Evolutionary conservation across 2,329 filamentous ascomycete species (phyloP).

Genomic region (Phialophora tarda): DNA sequence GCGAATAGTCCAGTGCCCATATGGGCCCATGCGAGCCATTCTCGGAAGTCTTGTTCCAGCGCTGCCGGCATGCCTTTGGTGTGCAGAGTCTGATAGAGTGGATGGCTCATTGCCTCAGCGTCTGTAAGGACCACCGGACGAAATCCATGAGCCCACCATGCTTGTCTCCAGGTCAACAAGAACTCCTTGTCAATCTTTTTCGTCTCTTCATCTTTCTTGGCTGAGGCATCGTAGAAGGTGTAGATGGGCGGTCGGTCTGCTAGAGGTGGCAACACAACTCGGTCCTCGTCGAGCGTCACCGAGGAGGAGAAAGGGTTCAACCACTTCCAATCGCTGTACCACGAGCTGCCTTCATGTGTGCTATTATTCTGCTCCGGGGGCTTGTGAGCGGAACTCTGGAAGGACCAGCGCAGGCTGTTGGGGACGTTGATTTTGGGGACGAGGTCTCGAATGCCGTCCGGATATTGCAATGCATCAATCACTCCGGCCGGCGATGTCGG

Average conservation of each 20-base stretch:
- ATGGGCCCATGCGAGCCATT: constrained; percentile 91
- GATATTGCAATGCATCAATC: constrained; percentile 29
- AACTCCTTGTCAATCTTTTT: constrained; percentile 77
- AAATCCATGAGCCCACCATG: constrained; percentile 96
- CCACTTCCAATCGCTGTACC: constrained; percentile 92
- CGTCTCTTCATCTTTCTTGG: constrained; percentile 66
- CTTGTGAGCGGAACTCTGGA: constrained; percentile 71
- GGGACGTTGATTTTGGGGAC: constrained; percentile 56
- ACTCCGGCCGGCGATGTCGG: constrained; percentile 43
- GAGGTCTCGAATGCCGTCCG: constrained; percentile 42
- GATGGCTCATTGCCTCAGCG: constrained; percentile 82
- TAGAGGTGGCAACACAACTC: constrained; percentile 81
- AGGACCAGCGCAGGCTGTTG: constrained; percentile 61
- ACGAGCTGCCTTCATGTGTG: constrained; percentile 76
- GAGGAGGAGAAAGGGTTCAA: constrained; percentile 84
- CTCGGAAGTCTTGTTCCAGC: constrained; percentile 73
- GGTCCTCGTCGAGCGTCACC: constrained; percentile 78
- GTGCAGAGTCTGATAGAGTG: constrained; percentile 74
- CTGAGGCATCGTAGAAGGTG: constrained; percentile 82
- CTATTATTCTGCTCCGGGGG: constrained; percentile 78
- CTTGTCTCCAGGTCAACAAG: constrained; percentile 84
- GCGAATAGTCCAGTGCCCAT: constrained; percentile 84
- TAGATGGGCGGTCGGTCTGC: constrained; percentile 75
- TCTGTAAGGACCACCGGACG: constrained; percentile 79
- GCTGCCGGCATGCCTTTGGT: constrained; percentile 63